Conservation (phyloP, 2,329 filamentous ascomycete genomes). For the Venturia effusa region DNA sequence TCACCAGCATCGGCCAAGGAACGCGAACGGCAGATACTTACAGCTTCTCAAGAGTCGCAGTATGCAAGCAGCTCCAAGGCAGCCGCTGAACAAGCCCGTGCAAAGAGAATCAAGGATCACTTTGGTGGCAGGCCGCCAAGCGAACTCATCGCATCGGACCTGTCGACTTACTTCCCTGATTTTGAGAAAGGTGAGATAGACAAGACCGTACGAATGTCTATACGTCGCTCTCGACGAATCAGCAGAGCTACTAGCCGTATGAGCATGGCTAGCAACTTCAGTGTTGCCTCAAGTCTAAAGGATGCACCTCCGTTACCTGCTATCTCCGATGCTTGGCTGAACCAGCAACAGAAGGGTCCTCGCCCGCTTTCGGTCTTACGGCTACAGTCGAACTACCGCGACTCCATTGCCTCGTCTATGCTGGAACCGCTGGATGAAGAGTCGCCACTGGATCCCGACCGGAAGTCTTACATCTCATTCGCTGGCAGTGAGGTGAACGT, state of each 20-base stretch:
- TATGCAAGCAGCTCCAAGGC: slow-evolving; percentile 14
- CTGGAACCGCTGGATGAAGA: slow-evolving; percentile 89
- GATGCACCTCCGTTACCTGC: slow-evolving; percentile 92
- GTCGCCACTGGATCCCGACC: slow-evolving; percentile 71
- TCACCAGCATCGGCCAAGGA: slow-evolving; percentile 63
- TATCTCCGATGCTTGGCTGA: slow-evolving; percentile 86
- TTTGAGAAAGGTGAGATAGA: slow-evolving; percentile 92
- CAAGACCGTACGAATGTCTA: slow-evolving; percentile 83
- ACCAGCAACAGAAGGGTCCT: slow-evolving; percentile 21
- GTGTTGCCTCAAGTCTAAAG: slow-evolving; percentile 81
- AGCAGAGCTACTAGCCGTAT: slow-evolving; percentile 89
- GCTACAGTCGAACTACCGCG: slow-evolving; percentile 57
- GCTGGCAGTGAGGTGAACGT: slow-evolving; percentile 60
- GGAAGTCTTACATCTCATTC: slow-evolving; percentile 92
- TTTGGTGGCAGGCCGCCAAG: slow-evolving; percentile 88
- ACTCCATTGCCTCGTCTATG: slow-evolving; percentile 80
- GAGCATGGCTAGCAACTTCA: slow-evolving; percentile 87
- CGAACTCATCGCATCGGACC: slow-evolving; percentile 91
- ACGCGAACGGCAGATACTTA: slow-evolving; percentile 41
- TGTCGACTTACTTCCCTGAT: slow-evolving; percentile 95
- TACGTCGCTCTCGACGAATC: slow-evolving; percentile 78
- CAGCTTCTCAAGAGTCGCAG: neutral
- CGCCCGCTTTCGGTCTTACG: slow-evolving; percentile 51
- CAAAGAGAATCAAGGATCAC: slow-evolving; percentile 60
- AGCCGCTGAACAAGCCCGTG: slow-evolving; percentile 29